A percentile compares a stretch with the other conserved stretches of the same genome.
These are phyloP conservation scores for Nitzschia sp. DNA, from an alignment of 108 stramenopile species.

Conservation along the genomic window DNA sequence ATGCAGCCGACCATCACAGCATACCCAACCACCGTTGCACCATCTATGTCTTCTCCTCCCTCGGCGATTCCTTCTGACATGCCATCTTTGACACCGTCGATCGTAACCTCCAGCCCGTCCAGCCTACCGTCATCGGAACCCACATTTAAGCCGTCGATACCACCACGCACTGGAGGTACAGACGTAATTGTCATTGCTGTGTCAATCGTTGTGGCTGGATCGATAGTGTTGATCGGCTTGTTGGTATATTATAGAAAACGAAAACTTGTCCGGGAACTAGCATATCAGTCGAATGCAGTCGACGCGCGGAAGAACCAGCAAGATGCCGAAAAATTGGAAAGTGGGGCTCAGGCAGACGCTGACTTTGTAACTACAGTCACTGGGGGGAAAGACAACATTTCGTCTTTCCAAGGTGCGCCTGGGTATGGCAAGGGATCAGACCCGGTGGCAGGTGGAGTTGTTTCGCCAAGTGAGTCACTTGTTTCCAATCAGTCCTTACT, in stretches of 20 bases:
- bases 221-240: conserved; percentile 29
- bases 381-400: not conserved
- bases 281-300: conserved; percentile 13
- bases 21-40: conserved; percentile 26
- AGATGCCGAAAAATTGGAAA: not conserved
- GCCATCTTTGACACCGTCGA: conserved; percentile 14
- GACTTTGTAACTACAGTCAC: not conserved
- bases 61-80: conserved; percentile 11
- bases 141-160: conserved; percentile 1
- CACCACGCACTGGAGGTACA: not conserved
- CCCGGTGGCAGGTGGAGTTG: conserved; percentile 16
- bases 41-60: conserved; percentile 42
- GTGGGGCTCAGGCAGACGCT: not conserved
- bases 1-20: conserved; percentile 22
- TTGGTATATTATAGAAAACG: conserved; percentile 34
- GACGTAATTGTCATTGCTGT: conserved; percentile 18
- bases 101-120: not conserved
- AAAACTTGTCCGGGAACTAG: conserved; percentile 12
- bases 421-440: not conserved
- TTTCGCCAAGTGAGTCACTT: conserved; percentile 58
- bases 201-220: conserved; percentile 11
- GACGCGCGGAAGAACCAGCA: not conserved
- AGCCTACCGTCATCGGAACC: not conserved
- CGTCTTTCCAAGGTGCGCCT: not conserved
- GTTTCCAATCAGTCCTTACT: conserved; percentile 53